A percentile compares a stretch with the other conserved stretches of the same genome.
phyloP scores from a whole-genome alignment of 371 early-diverging fungal genomes.

The Apophysomyces ossiformis region DNA sequence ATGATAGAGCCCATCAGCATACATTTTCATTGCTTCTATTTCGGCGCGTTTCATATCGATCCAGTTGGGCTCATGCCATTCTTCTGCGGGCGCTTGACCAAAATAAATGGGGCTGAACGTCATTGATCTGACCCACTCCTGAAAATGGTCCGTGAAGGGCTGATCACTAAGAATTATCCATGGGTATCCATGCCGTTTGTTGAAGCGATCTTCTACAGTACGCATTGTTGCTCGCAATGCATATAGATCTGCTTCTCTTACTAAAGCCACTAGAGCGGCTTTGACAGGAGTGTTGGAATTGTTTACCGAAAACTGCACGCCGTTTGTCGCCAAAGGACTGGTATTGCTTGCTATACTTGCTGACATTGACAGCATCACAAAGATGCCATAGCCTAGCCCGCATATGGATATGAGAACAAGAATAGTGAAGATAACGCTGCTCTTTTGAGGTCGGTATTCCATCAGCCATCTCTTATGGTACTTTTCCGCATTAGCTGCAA shows the following conservation, averaged over 20 bases:
- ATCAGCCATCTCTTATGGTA: not conserved
- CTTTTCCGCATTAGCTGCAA: not conserved
- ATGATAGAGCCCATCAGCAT: conserved; percentile 12
- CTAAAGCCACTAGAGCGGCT: conserved; percentile 34
- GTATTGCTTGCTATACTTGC: not conserved
- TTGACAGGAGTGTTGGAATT: conserved; percentile 17
- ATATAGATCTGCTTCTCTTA: conserved; percentile 30
- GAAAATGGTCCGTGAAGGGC: conserved; percentile 28
- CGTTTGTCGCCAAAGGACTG: too few species aligned
- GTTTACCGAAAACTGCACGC: not conserved
- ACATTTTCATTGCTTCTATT: conserved; percentile 18
- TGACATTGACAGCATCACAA: not conserved
- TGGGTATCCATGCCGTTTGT: conserved; percentile 35
- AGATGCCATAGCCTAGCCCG: not conserved
- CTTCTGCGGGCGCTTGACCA: conserved; percentile 32
- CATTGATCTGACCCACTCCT: conserved; percentile 19
- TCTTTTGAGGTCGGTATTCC: not conserved
- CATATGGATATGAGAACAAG: not conserved
- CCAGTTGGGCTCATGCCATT: conserved; percentile 43
- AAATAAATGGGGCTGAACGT: conserved; percentile 31
- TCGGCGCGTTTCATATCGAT: conserved; percentile 37
- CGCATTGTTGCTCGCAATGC: conserved; percentile 33
- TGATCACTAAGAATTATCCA: conserved; percentile 43
- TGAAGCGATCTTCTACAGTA: conserved; percentile 38
- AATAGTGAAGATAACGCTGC: not conserved